phyloP scores from a whole-genome alignment of 2,329 filamentous ascomycete species.

The Rhinocladiella similis region DNA sequence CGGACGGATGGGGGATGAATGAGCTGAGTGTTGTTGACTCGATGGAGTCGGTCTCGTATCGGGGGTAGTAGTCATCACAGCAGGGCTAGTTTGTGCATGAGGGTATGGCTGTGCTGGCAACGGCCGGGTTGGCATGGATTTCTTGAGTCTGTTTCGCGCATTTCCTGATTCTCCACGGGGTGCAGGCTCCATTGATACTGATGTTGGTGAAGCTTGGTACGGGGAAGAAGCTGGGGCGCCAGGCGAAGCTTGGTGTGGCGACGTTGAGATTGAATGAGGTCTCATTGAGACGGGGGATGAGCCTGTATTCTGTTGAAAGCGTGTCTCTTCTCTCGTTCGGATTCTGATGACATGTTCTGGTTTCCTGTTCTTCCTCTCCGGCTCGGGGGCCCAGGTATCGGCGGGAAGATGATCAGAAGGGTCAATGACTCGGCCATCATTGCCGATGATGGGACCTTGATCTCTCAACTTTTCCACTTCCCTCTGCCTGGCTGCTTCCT shows the following conservation, averaged over 20 bases:
- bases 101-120: conserved; percentile 28
- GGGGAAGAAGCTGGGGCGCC: conserved; percentile 29
- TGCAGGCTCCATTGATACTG: conserved; percentile 27
- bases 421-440: conserved; percentile 65
- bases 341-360: conserved; percentile 51
- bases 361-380: conserved; percentile 57
- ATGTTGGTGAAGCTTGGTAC: conserved; percentile 22
- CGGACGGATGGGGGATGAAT: conserved; percentile 14
- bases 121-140: conserved; percentile 24
- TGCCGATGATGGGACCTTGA: conserved; percentile 61
- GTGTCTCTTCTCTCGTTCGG: conserved; percentile 34
- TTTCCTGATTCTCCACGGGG: conserved; percentile 29
- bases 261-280: conserved; percentile 33
- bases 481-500: conserved; percentile 39
- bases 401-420: conserved; percentile 66
- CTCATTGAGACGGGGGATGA: conserved; percentile 25
- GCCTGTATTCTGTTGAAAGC: conserved; percentile 19
- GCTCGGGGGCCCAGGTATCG: conserved; percentile 67
- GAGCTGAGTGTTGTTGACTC: conserved; percentile 15
- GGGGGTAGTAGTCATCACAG: conserved; percentile 6
- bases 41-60: conserved; percentile 11
- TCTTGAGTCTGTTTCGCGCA: conserved; percentile 32
- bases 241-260: conserved; percentile 29
- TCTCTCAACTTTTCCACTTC: conserved; percentile 43
- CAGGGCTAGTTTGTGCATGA: conserved; percentile 26